Evolutionary conservation across 345 rosid genomes (phyloP).

Genomic region (Rhodamnia rubescens): DNA sequence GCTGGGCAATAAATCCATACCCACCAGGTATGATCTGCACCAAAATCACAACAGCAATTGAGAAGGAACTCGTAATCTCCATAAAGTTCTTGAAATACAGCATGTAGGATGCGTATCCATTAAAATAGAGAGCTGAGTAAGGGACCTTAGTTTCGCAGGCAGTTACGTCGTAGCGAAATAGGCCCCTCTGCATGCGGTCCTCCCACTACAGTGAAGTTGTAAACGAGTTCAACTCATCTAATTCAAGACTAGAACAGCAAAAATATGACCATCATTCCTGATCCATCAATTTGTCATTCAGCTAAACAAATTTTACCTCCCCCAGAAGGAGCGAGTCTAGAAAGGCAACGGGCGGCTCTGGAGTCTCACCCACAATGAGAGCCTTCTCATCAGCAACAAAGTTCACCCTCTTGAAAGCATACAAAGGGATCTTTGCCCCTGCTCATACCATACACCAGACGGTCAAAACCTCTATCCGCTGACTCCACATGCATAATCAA

Average conservation of each 20-base stretch:
- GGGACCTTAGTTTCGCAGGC: slow-evolving; percentile 90
- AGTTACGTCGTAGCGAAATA: slow-evolving; percentile 92
- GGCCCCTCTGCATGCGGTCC: slow-evolving; percentile 78
- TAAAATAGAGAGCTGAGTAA: not conserved
- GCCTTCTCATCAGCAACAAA: slow-evolving; percentile 10
- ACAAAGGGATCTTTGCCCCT: slow-evolving; percentile 76
- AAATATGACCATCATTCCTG: not conserved
- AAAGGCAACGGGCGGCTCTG: slow-evolving; percentile 46
- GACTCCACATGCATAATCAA: not conserved
- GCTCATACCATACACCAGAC: not conserved
- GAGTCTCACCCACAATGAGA: slow-evolving; percentile 9
- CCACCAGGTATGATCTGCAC: slow-evolving; percentile 79
- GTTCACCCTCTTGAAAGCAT: slow-evolving; percentile 47
- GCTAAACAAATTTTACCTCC: slow-evolving; percentile 37
- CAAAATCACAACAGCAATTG: not conserved
- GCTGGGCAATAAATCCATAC: slow-evolving; percentile 85
- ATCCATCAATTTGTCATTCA: not conserved
- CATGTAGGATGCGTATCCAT: not conserved
- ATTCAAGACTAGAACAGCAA: not conserved
- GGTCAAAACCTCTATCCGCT: not conserved
- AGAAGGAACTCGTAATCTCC: not conserved
- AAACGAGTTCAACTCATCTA: not conserved
- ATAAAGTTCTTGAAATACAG: not conserved
- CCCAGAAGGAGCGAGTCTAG: slow-evolving; percentile 76
- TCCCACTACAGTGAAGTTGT: slow-evolving; percentile 62